Evolutionary conservation across 331 rosid species (phyloP).

Genomic region (Rosa hybrid): DNA sequence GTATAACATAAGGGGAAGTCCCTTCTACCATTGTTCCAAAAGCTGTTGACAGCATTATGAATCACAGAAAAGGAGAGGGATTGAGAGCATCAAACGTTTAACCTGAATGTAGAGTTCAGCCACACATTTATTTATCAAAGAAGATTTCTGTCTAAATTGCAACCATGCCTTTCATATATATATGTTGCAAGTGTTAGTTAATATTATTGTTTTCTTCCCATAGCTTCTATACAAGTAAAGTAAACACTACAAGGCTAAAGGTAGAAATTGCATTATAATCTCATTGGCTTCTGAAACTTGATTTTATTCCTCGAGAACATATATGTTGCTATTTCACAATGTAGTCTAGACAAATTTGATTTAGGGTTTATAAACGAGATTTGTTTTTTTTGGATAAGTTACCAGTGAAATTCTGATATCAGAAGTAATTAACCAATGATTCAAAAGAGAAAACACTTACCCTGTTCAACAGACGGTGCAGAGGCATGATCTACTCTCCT

Average conservation of each 20-base stretch:
- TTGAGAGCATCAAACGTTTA: neutral
- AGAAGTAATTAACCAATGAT: neutral
- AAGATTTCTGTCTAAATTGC: neutral
- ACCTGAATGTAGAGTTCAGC: neutral
- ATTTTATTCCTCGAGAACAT: neutral
- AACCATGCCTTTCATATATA: neutral
- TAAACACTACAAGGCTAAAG: neutral
- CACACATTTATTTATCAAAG: neutral
- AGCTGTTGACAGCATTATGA: neutral
- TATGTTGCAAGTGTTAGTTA: neutral
- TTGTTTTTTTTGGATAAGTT: neutral
- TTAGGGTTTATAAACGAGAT: neutral
- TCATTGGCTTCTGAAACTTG: neutral
- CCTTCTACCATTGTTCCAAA: neutral
- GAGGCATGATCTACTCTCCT: constrained; percentile 38
- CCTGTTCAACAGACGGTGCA: constrained; percentile 31
- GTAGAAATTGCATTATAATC: neutral
- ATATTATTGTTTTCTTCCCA: neutral
- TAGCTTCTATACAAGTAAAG: neutral
- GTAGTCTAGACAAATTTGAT: neutral
- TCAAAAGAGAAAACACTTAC: constrained; percentile 25
- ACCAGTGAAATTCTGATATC: neutral
- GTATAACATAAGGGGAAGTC: neutral
- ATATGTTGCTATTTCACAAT: neutral
- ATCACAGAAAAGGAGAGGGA: neutral